Base-by-base conservation (phyloP, 345 rosid genomes). In the Eutrema japonicum region DNA sequence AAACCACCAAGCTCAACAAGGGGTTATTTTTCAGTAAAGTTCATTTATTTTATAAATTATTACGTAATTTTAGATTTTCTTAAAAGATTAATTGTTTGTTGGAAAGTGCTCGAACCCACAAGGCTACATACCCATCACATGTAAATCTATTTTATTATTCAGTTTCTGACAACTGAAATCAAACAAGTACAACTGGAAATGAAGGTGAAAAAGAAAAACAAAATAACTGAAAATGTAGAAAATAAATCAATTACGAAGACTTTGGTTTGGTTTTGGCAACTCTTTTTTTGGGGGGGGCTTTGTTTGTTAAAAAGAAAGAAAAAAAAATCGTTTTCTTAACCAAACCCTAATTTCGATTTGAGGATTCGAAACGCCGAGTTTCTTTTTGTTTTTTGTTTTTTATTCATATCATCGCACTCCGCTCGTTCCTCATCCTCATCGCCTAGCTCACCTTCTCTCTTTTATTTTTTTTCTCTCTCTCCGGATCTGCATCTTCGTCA, bases 281-380 rank as follows among this genome's bases (percentile, higher is more conserved):
- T 72, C n/a, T 26, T 48, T 58, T 22, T 8, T 43, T 56, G 12
- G 8, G 46, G 37, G 8, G 11, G 46, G 47, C 18, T 32, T 51
- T 64, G 33, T 45, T 64, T 54, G 58, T 64, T 56, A n/a, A 51
- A n/a, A 3, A 9, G 27, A 42, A 16, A 35, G 8, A 5, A 32
- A 12, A 38, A 1, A 16, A 32, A 2, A 26, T 26, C 13, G 10
- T 29, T 11, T 7, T 0, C 6, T 30, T 10, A 43, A 68, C 79
- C 75, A 62, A 76, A 70, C 79, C 79, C 79, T 69, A 76, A 76
- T 69, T 54, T 73, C 42, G 58, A 68, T 75, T 68, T 61, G 74
- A 73, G 74, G 70, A 75, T 43, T 75, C 57, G 74, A 68, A 75
- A 60, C 78, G 78, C 64, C 65, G 77, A 65, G 71, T 56, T 36